phyloP scores from a whole-genome alignment of 2,329 filamentous ascomycete genomes.

The Phoma herbarum region DNA sequence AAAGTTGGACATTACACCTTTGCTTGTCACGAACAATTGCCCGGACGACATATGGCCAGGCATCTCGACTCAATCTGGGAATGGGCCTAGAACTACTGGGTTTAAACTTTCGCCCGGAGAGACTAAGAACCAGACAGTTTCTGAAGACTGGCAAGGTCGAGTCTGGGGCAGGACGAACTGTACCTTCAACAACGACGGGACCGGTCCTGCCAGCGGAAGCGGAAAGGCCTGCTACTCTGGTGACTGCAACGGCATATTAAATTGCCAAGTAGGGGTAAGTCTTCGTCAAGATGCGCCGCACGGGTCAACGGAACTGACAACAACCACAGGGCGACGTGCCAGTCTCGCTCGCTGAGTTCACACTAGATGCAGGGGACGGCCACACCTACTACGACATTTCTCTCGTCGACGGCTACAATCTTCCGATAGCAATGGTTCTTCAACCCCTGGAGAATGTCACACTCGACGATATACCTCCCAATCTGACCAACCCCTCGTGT shows the following conservation, averaged over 20 bases:
- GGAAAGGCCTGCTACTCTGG: slow-evolving; percentile 74
- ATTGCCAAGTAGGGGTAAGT: slow-evolving; percentile 74
- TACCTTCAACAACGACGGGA: slow-evolving; percentile 73
- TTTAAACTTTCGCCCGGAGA: slow-evolving; percentile 71
- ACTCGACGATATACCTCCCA: slow-evolving; percentile 72
- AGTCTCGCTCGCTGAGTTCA: slow-evolving; percentile 82
- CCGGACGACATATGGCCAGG: slow-evolving; percentile 77
- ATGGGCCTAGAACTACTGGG: slow-evolving; percentile 71
- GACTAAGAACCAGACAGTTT: slow-evolving; percentile 70
- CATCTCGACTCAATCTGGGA: slow-evolving; percentile 75
- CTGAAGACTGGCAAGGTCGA: slow-evolving; percentile 79
- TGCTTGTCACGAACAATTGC: slow-evolving; percentile 77
- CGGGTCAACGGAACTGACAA: slow-evolving; percentile 5
- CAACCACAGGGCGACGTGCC: slow-evolving; percentile 71
- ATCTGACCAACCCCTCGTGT: slow-evolving; percentile 78
- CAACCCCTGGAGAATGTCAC: slow-evolving; percentile 65
- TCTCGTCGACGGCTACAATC: slow-evolving; percentile 84
- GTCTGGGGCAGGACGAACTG: slow-evolving; percentile 88
- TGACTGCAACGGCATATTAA: slow-evolving; percentile 75
- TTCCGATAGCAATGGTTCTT: slow-evolving; percentile 69
- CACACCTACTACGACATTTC: slow-evolving; percentile 88
- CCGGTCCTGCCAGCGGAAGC: slow-evolving; percentile 57
- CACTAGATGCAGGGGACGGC: slow-evolving; percentile 70
- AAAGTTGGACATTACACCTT: slow-evolving; percentile 56
- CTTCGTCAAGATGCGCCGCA: not conserved